phyloP scores from a whole-genome alignment of 2,329 filamentous ascomycete species.

The Colletotrichum salicis region DNA sequence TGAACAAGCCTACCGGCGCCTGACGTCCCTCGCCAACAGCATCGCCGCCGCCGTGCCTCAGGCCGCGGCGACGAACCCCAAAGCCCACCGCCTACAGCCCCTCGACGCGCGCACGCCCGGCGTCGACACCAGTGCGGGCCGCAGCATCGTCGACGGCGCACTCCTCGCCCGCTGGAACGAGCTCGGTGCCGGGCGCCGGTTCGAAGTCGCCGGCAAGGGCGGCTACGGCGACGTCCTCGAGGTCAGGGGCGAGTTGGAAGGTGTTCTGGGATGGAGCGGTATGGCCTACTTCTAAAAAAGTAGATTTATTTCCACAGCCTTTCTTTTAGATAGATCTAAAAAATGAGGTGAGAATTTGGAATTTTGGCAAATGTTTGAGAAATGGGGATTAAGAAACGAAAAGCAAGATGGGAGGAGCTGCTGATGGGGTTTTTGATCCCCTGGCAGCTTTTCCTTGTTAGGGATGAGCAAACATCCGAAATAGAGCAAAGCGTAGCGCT shows the following conservation, averaged over 20 bases:
- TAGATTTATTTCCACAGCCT: background rate
- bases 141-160: constrained; percentile 82
- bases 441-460: background rate
- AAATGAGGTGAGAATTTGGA: background rate
- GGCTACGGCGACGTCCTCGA: constrained; percentile 74
- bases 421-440: background rate
- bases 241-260: constrained; percentile 76
- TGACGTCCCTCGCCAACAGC: constrained; percentile 84
- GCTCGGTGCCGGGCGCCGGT: constrained; percentile 75
- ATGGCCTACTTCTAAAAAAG: constrained; percentile 62
- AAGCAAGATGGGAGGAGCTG: background rate
- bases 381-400: background rate
- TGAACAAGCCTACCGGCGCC: constrained; percentile 84
- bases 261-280: constrained; percentile 70
- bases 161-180: constrained; percentile 80
- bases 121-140: constrained; percentile 67
- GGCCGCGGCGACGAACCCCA: constrained; percentile 83
- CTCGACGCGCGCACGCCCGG: constrained; percentile 58
- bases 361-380: background rate
- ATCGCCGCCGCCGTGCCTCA: constrained; percentile 81
- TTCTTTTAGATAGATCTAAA: background rate
- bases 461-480: background rate
- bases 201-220: constrained; percentile 79
- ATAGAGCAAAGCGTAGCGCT: background rate
- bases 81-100: constrained; percentile 73